Conservation (phyloP, 495 filamentous ascomycete species). For the Neurospora cerealis region DNA sequence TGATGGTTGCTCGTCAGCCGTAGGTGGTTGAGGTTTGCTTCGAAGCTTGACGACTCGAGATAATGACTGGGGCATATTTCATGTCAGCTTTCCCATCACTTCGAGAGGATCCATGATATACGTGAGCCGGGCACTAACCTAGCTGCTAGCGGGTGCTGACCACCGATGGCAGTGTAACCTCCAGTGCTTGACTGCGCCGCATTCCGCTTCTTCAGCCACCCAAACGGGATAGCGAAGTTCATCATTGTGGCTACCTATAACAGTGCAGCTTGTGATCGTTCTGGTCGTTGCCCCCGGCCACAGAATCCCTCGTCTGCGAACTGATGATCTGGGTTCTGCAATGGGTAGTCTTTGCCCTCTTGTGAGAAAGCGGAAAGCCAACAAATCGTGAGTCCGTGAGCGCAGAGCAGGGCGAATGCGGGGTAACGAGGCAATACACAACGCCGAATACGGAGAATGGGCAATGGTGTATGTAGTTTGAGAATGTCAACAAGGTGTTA, state of each 20-base stretch:
- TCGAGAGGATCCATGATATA: not conserved
- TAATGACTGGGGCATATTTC: not conserved
- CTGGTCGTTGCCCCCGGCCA: not conserved
- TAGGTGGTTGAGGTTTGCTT: not conserved
- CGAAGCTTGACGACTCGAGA: not conserved
- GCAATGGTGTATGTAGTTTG: not conserved
- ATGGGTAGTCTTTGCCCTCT: not conserved
- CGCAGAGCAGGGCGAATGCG: not conserved
- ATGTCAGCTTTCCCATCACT: not conserved
- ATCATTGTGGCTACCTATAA: not conserved
- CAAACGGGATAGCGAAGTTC: not conserved
- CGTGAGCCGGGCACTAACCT: not conserved
- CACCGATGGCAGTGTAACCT: not conserved
- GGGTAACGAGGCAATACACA: not conserved
- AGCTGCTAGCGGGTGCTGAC: not conserved
- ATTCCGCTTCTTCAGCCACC: not conserved
- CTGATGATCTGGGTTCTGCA: not conserved
- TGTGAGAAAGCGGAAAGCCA: not conserved
- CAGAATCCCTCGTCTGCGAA: not conserved
- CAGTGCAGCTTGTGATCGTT: not conserved
- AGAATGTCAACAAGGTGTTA: not conserved
- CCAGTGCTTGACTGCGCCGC: not conserved
- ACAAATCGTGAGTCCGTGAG: not conserved
- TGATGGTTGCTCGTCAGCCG: not conserved
- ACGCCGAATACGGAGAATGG: not conserved